A percentile compares a stretch with the other conserved stretches of the same genome.
Conservation (phyloP, 768 basidiomycete species). For the Kwoniella heveanensis region DNA sequence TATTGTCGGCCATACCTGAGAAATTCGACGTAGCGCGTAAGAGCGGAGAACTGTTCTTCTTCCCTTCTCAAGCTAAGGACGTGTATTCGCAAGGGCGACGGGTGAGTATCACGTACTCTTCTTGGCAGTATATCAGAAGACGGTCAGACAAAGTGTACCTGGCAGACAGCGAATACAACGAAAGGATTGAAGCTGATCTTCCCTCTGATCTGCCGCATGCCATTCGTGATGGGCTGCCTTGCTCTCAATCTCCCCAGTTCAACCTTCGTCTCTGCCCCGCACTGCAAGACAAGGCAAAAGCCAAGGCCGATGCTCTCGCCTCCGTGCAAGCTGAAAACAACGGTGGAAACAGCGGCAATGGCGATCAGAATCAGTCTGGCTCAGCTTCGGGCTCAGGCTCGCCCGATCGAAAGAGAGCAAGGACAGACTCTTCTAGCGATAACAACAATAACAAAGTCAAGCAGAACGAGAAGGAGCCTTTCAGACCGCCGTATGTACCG, state of each 20-base stretch:
- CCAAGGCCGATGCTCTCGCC: slow-evolving; percentile 56
- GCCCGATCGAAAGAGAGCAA: slow-evolving; percentile 36
- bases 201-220: too few species aligned
- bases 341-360: slow-evolving; percentile 4
- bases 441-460: slow-evolving; percentile 35
- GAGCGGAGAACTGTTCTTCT: slow-evolving; percentile 72
- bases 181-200: too few species aligned
- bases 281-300: slow-evolving; percentile 71
- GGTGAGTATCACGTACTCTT: too few species aligned
- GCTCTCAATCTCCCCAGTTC: too few species aligned
- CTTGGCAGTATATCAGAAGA: too few species aligned
- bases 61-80: slow-evolving; percentile 69
- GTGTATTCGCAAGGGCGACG: slow-evolving; percentile 68
- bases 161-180: too few species aligned
- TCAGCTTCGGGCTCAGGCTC: slow-evolving; percentile 14
- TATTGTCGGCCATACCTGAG: slow-evolving; percentile 43
- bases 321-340: slow-evolving; percentile 55
- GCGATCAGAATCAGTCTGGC: too few species aligned
- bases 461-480: slow-evolving; percentile 62
- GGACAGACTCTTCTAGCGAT: slow-evolving; percentile 10
- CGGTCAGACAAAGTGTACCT: too few species aligned
- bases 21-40: slow-evolving; percentile 48
- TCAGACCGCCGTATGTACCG: slow-evolving; percentile 79
- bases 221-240: too few species aligned
- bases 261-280: slow-evolving; percentile 84